Evolutionary conservation across 345 rosid species (phyloP).

Genomic region (Acer negundo): DNA sequence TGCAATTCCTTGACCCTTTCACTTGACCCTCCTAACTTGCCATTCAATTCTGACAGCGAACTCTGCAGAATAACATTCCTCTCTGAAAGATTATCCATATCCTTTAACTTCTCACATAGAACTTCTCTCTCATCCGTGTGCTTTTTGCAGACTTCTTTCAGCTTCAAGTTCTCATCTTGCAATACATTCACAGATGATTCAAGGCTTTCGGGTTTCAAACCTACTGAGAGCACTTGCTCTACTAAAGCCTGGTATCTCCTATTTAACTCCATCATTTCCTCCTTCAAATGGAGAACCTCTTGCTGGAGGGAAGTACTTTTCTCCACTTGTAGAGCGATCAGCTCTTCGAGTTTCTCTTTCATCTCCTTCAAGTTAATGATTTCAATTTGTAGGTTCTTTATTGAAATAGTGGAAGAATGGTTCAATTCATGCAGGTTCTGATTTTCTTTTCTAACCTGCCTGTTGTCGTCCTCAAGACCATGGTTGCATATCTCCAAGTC

Average conservation of each 20-base stretch:
- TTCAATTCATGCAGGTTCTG: constrained; percentile 46
- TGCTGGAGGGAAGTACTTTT: constrained; percentile 66
- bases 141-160: constrained; percentile 51
- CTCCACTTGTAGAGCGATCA: constrained; percentile 54
- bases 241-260: constrained; percentile 52
- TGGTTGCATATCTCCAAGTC: constrained; percentile 51
- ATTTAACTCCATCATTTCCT: constrained; percentile 61
- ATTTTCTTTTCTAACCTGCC: constrained; percentile 53
- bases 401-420: constrained; percentile 48
- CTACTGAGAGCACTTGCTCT: constrained; percentile 65
- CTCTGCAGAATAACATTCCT: constrained; percentile 64
- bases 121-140: constrained; percentile 48
- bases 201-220: constrained; percentile 57
- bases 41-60: constrained; percentile 71
- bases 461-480: constrained; percentile 55
- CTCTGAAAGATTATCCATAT: constrained; percentile 52
- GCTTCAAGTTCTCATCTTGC: constrained; percentile 63
- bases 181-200: constrained; percentile 60
- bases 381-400: constrained; percentile 50
- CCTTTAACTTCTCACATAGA: constrained; percentile 54
- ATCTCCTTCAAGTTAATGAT: constrained; percentile 55
- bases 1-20: constrained; percentile 59
- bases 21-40: constrained; percentile 63
- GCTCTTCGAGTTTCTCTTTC: constrained; percentile 74
- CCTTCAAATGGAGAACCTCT: constrained; percentile 71